phyloP scores from a whole-genome alignment of 2,329 filamentous ascomycete species.

The Alternaria burnsii region DNA sequence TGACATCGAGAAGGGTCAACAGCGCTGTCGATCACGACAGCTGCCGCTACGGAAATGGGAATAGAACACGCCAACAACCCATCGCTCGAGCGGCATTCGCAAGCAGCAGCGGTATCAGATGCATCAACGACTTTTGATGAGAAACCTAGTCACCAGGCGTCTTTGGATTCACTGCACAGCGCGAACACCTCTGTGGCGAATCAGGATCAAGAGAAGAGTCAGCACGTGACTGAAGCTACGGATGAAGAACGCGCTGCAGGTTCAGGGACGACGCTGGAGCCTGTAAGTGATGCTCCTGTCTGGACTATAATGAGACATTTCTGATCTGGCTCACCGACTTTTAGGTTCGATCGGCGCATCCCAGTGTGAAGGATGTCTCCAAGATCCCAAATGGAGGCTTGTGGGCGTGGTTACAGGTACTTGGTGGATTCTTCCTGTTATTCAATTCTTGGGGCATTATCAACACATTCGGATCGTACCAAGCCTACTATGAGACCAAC shows the following conservation, averaged over 20 bases:
- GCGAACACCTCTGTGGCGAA: constrained; percentile 12
- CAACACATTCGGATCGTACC: constrained; percentile 60
- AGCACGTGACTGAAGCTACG: constrained; percentile 23
- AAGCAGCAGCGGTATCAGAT: neutral
- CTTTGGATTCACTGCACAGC: constrained; percentile 22
- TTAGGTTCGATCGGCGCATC: constrained; percentile 25
- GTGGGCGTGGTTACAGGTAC: constrained; percentile 59
- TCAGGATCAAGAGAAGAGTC: constrained; percentile 19
- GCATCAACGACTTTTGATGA: constrained; percentile 24
- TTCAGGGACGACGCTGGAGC: constrained; percentile 20
- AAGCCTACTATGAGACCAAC: constrained; percentile 58
- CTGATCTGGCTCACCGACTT: no score
- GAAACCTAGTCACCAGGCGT: constrained; percentile 23
- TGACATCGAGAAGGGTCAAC: neutral
- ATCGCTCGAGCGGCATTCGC: neutral
- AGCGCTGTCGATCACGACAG: neutral
- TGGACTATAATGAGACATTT: no score
- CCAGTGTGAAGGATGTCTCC: constrained; percentile 53
- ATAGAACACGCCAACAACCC: constrained; percentile 7
- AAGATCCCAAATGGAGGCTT: constrained; percentile 58
- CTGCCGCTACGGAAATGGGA: neutral
- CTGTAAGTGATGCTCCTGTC: neutral
- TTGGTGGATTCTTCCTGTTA: constrained; percentile 58
- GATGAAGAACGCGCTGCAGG: constrained; percentile 10
- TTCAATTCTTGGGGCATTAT: constrained; percentile 59